These are phyloP conservation scores for Fusarium udum DNA, from an alignment of 2,329 filamentous ascomycete genomes.

Conservation along the genomic window DNA sequence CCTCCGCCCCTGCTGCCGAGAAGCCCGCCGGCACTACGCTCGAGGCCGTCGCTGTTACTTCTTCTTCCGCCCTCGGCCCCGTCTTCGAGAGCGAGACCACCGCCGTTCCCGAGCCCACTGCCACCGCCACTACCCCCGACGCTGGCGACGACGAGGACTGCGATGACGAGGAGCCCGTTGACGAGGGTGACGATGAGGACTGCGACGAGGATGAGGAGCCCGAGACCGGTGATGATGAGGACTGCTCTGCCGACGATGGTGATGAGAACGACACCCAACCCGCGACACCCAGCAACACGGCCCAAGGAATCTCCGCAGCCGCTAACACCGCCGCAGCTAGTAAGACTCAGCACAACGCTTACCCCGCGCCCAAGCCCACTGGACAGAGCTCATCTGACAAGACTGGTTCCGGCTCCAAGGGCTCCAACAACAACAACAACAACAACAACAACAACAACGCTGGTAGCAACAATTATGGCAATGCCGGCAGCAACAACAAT, in stretches of 20 bases:
- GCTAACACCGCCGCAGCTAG: background rate
- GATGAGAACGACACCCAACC: constrained; percentile 17
- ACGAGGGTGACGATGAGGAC: constrained; percentile 34
- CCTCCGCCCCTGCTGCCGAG: no score
- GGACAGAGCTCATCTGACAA: background rate
- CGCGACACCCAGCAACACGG: background rate
- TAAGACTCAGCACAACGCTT: background rate
- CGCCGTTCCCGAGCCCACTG: no score
- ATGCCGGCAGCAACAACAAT: background rate
- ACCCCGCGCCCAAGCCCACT: background rate
- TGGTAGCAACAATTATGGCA: background rate
- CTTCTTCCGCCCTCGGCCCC: no score
- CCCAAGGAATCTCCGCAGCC: constrained; percentile 1
- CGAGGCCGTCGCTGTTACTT: no score
- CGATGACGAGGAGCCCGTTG: constrained; percentile 18
- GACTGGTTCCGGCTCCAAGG: background rate
- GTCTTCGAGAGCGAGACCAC: no score
- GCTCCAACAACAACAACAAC: background rate
- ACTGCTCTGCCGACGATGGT: constrained; percentile 33
- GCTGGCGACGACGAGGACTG: no score
- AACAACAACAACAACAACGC: background rate
- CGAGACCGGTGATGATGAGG: constrained; percentile 21
- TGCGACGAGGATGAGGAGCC: constrained; percentile 23
- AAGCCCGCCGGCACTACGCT: no score
- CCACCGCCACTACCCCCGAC: no score